Base-by-base conservation (phyloP, 805 yeast genomes). In the Isabelozyma gotoi region DNA sequence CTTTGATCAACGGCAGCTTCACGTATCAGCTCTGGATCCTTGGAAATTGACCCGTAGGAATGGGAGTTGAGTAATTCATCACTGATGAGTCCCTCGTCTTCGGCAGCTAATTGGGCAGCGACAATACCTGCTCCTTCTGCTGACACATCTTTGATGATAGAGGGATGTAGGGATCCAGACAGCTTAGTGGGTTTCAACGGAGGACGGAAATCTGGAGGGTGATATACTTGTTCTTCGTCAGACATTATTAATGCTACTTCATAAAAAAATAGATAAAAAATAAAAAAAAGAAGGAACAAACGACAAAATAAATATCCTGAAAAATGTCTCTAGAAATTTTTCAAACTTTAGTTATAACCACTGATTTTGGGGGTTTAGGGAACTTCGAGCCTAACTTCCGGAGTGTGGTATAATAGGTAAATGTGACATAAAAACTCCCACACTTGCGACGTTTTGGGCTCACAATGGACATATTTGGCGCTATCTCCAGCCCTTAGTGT, bases 91-190 rank as follows among this genome's bases (percentile, higher is more conserved):
- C 54, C 53, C 19, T 52, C 59, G 15, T 63, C 65, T 48, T 68
- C 73, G 2, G 69, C 70, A 3, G 64, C 65, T 5, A 68, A 24
- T 40, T 66, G 73, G 11, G 66, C 62, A 5, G 73, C 73, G 3
- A 67, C 50, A 2, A 65, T 12, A 1, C 73, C 74, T 1, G 71
- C 50, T 3, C 55, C 45, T 1, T 62, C 71, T 0, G 72, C 46
- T 2, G 70, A 58, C 17, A 53, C 38, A 42, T 68, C 74, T 32
- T 54, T 52, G n/a, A 67, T 52, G 7, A 56, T 43, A 38, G 29
- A 5, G 6, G 29, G 29, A 24, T 5, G 2, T 10, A 24, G 29
- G 29, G 29, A 24, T 10, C 29, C 12, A 10, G 29, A 24, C 29
- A 24, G 29, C 12, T n/a, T n/a, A 24, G n/a, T 10, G 10, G 29